Percentiles rank a stretch among this genome's conserved stretches.
These are phyloP conservation scores for Echites panduratus DNA, from an alignment of 257 asterid species.

Conservation along the genomic window DNA sequence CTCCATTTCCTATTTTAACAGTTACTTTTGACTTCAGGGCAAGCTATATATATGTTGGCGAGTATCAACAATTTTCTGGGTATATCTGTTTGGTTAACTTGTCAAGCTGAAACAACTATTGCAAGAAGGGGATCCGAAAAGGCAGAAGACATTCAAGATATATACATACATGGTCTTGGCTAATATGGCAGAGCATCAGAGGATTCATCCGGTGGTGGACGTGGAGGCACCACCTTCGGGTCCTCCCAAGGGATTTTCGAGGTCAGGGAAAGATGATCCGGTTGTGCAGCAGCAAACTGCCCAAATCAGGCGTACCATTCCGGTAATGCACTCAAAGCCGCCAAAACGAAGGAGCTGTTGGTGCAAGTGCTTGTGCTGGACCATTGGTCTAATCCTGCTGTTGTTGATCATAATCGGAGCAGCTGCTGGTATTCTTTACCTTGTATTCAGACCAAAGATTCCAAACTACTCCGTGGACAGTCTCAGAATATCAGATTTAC, in stretches of 20 bases:
- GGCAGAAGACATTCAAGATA: not conserved
- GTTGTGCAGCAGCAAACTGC: slow-evolving; percentile 23
- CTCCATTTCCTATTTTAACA: not conserved
- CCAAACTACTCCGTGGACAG: slow-evolving; percentile 78
- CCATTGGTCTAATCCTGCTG: slow-evolving; percentile 52
- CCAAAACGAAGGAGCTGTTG: slow-evolving; percentile 20
- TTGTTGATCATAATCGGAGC: slow-evolving; percentile 54
- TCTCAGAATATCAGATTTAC: slow-evolving; percentile 67
- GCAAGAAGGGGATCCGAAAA: not conserved
- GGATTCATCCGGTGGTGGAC: slow-evolving; percentile 58
- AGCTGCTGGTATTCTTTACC: slow-evolving; percentile 53
- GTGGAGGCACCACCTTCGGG: slow-evolving; percentile 39
- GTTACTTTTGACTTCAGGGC: not conserved
- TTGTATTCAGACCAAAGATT: slow-evolving; percentile 65
- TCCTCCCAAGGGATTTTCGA: slow-evolving; percentile 30
- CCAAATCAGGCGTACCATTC: slow-evolving; percentile 22
- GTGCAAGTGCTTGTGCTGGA: slow-evolving; percentile 83
- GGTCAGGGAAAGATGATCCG: slow-evolving; percentile 34
- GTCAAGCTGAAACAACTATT: not conserved
- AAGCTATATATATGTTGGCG: not conserved
- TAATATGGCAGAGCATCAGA: slow-evolving; percentile 46
- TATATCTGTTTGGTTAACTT: not conserved
- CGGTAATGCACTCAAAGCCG: slow-evolving; percentile 23
- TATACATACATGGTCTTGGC: not conserved
- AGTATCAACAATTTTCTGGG: too few species aligned